These are phyloP conservation scores for Yamadazyma endophytica DNA, from an alignment of 805 yeast species.

Conservation along the genomic window DNA sequence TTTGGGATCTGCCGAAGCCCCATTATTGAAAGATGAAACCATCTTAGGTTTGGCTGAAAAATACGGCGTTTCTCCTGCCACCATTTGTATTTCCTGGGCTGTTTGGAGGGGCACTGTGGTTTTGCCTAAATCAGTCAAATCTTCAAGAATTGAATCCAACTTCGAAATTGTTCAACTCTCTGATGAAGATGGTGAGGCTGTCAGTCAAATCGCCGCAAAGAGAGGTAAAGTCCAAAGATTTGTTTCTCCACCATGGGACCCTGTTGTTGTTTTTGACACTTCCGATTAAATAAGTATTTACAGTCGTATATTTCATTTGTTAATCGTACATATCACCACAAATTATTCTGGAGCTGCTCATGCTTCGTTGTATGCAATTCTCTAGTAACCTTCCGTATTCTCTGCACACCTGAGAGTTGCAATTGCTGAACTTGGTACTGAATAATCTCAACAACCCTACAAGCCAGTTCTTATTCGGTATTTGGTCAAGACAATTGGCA, in stretches of 20 bases:
- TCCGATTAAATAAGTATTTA: conserved; percentile 4
- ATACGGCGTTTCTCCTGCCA: conserved; percentile 43
- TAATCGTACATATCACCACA: conserved; percentile 12
- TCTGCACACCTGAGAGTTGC: conserved; percentile 52
- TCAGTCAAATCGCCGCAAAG: conserved; percentile 21
- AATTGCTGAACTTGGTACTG: conserved; percentile 23
- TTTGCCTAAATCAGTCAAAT: conserved; percentile 32
- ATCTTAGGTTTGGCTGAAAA: conserved; percentile 44
- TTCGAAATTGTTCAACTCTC: conserved; percentile 28
- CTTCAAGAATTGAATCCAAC: conserved; percentile 29
- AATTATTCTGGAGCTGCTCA: conserved; percentile 32
- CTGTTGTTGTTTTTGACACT: conserved; percentile 10
- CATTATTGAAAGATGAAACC: conserved; percentile 44
- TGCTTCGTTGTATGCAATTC: conserved; percentile 50
- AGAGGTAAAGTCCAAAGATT: conserved; percentile 12
- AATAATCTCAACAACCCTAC: conserved; percentile 51
- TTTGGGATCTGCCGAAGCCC: conserved; percentile 58
- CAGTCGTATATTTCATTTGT: neutral
- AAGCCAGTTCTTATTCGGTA: conserved; percentile 42
- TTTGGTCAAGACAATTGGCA: conserved; percentile 34
- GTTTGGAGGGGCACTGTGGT: conserved; percentile 54
- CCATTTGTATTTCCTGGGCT: conserved; percentile 59
- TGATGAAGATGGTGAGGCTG: conserved; percentile 30
- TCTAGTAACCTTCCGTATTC: conserved; percentile 51
- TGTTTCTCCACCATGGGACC: conserved; percentile 12